Evolutionary conservation across 1,284 basidiomycete species (phyloP).

Genomic region (Ceraceosorus bombacis): DNA sequence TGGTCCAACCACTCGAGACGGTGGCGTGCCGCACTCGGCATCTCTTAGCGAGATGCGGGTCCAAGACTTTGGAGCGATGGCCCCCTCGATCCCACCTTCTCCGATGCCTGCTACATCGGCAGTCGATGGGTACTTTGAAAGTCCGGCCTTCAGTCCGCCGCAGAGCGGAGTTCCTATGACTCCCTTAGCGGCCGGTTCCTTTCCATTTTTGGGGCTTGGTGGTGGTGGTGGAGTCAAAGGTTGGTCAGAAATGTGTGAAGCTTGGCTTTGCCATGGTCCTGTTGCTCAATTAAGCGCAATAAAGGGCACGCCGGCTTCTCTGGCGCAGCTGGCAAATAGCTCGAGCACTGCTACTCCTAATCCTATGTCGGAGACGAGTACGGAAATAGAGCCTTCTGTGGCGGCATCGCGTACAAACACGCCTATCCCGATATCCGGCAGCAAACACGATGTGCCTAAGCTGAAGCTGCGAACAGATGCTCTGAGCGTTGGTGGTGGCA

Average conservation of each 20-base stretch:
- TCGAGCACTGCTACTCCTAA: neutral
- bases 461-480: neutral
- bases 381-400: neutral
- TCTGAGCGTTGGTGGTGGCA: neutral
- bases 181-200: too few relatives aligned
- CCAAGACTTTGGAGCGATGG: neutral
- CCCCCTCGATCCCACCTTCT: neutral
- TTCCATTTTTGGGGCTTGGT: too few relatives aligned
- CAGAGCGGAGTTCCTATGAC: too few relatives aligned
- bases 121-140: conserved; percentile 7
- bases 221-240: too few relatives aligned
- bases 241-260: conserved; percentile 41
- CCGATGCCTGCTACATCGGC: conserved; percentile 6
- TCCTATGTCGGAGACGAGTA: conserved; percentile 3
- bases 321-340: neutral
- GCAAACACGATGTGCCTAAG: neutral
- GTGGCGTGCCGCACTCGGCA: neutral
- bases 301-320: conserved; percentile 5
- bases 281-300: conserved; percentile 14
- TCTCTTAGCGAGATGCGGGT: neutral
- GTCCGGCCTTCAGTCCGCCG: too few relatives aligned
- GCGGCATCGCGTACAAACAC: neutral
- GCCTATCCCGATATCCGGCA: neutral
- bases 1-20: neutral
- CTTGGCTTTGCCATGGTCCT: conserved; percentile 46